Conservation (phyloP, 1,284 basidiomycete species). For the Ustilago shanxiensis region DNA sequence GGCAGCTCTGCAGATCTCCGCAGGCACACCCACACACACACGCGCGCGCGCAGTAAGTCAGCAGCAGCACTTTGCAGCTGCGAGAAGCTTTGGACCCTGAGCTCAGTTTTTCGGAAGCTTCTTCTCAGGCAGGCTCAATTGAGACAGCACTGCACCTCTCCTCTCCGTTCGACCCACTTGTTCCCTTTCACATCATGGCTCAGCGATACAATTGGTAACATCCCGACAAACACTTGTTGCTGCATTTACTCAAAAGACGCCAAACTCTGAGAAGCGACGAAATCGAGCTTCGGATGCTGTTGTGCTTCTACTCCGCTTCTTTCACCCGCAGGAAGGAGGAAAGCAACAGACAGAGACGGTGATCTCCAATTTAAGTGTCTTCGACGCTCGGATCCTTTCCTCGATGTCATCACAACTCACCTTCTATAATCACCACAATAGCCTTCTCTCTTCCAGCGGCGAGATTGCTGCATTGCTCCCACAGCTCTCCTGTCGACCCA, state of each 20-base stretch:
- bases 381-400: slow-evolving; percentile 22
- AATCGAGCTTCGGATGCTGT: too few relatives aligned
- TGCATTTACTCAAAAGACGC: too few relatives aligned
- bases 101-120: slow-evolving; percentile 9
- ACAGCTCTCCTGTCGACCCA: not conserved
- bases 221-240: not conserved
- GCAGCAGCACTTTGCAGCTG: not conserved
- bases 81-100: slow-evolving; percentile 8
- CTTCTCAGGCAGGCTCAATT: not conserved
- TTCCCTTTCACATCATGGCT: not conserved
- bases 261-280: too few relatives aligned
- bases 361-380: not conserved
- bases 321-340: too few relatives aligned
- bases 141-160: not conserved
- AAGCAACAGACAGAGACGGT: not conserved
- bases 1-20: slow-evolving; percentile 3
- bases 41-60: not conserved
- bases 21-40: too few relatives aligned
- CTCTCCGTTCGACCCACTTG: not conserved
- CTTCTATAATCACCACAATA: slow-evolving; percentile 23
- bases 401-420: slow-evolving; percentile 21
- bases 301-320: too few relatives aligned
- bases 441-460: not conserved
- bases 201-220: not conserved
- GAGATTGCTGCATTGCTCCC: not conserved